Evolutionary conservation across 371 early-diverging fungal genomes (phyloP), one percentile per base, ranked within the genome.

Genomic region (Actinomortierella ambigua): DNA sequence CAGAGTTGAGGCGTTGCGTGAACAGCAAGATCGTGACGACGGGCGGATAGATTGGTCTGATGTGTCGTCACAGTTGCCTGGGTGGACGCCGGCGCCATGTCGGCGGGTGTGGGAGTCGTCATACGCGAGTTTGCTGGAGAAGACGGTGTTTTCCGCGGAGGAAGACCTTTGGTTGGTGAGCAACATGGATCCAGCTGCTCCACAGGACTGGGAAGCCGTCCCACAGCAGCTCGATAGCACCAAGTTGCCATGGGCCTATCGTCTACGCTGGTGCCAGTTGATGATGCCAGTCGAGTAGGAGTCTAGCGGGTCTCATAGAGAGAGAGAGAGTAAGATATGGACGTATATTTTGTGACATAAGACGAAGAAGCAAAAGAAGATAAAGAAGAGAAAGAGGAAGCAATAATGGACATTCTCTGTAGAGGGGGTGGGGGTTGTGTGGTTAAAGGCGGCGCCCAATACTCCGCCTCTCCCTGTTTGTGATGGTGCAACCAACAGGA

Each of bases 51-150:
- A 69, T 46, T 69, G 57, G 41, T 55, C 46, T 15, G 27, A 29
- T 1, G 15, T 69, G 39, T 34, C 49, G 3, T 22, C 43, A 17
- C 28, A 40, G 39, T n/a, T 69, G 34, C 61, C 65, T 13, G 70
- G 70, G 7, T 69, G 70, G 70, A 64, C 64, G 0, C 53, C 47
- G 2, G 50, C 59, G 1, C 66, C 71, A 1, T 71, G 71, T 54
- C 51, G 55, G 29, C 56, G 71, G 0, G 53, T 71, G 52, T 65
- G 65, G 55, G 71, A 71, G 27, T 61, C 65, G 1, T 53, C 56
- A 0, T 71, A 65, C 46, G 62, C 62, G 14, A 59, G 65, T 43
- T 15, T 65, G n/a, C 11, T 71, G 7, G 14, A 44, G 13, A 57
- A 28, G 14, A 70, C 55, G 7, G 51, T 57, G n/a, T 70, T 65